phyloP scores from a whole-genome alignment of 371 early-diverging fungal genomes.

The Chytridiales sp. region DNA sequence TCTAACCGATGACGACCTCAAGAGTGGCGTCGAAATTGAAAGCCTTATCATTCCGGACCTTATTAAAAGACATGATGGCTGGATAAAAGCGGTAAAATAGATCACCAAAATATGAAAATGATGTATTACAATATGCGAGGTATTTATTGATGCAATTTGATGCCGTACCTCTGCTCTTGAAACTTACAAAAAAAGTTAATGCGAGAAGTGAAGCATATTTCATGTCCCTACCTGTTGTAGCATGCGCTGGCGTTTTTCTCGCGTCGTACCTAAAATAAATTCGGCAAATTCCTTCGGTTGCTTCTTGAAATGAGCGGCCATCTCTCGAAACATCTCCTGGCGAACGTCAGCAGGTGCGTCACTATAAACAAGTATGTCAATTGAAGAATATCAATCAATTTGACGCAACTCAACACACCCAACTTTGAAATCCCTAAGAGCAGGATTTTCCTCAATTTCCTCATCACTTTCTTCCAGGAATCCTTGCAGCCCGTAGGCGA shows the following conservation, averaged over 20 bases:
- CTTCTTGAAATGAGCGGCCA: not conserved
- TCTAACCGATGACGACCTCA: conserved; percentile 62
- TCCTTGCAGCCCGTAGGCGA: conserved; percentile 1
- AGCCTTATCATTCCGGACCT: conserved; percentile 76
- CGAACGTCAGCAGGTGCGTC: conserved; percentile 1
- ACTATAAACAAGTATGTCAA: not conserved
- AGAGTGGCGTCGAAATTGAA: conserved; percentile 78
- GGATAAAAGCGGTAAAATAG: conserved; percentile 25
- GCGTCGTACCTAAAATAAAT: not conserved
- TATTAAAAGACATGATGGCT: conserved; percentile 61
- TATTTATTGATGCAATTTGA: not conserved
- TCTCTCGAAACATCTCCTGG: not conserved
- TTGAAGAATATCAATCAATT: too few species aligned
- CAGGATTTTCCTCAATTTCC: too few species aligned
- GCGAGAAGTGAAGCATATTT: not conserved
- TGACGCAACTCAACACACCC: too few species aligned
- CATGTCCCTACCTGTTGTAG: not conserved
- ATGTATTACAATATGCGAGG: too few species aligned
- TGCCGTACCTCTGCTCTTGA: too few species aligned
- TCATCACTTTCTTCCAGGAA: too few species aligned
- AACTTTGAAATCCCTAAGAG: too few species aligned
- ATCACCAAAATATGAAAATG: too few species aligned
- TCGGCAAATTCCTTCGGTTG: conserved; percentile 2
- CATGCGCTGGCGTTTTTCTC: conserved; percentile 6
- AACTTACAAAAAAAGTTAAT: too few species aligned